Base-by-base conservation (phyloP, 495 filamentous ascomycete genomes). In the Trichoderma gamsii region DNA sequence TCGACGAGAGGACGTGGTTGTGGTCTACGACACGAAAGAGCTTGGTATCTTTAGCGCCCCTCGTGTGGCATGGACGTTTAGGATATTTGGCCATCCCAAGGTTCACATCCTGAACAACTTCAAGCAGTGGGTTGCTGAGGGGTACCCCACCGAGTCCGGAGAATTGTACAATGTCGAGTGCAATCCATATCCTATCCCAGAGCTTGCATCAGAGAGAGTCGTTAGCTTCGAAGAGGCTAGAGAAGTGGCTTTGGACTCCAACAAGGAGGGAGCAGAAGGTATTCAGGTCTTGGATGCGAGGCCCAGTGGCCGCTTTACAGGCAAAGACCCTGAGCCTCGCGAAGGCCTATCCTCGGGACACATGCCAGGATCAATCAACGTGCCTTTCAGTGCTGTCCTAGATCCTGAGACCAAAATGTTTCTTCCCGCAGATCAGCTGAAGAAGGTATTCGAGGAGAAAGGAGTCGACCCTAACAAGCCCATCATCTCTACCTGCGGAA, bases 81-180 rank as follows among this genome's bases (percentile, higher is more conserved):
- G 86, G 69, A 87, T 93, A 29, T 97, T 97, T 75, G 94, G 95
- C 13, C 95, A 99, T 77, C 83, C 88, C n/a, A 87, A 84, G 70
- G 94, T 97, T 6, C 92, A 97, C 76, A 73, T 99, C 44, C 79
- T 99, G 66, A 95, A 99, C 78, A 99, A 98, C 78, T 99, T 97
- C 80, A 88, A 88, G 73, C 74, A 90, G 43, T 99, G 93, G 93
- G 87, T 92, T 2, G 88, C 92, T 29, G 83, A 93, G 74, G 92
- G 90, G 9, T 83, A 86, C 70, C 91, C 93, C 5, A 89, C 86
- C 0, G 93, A 97, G 79, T 87, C 83, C 51, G 94, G 93, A 3
- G 88, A 91, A 69, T 79, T 87, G 46, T 86, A 83, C 71, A 87
- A 81, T 13, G 79, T 87, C 29, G 85, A 85, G 73, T 84, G 83